These are phyloP conservation scores for Colletotrichum sp. DNA, from an alignment of 2,329 filamentous ascomycete species.

Conservation along the genomic window DNA sequence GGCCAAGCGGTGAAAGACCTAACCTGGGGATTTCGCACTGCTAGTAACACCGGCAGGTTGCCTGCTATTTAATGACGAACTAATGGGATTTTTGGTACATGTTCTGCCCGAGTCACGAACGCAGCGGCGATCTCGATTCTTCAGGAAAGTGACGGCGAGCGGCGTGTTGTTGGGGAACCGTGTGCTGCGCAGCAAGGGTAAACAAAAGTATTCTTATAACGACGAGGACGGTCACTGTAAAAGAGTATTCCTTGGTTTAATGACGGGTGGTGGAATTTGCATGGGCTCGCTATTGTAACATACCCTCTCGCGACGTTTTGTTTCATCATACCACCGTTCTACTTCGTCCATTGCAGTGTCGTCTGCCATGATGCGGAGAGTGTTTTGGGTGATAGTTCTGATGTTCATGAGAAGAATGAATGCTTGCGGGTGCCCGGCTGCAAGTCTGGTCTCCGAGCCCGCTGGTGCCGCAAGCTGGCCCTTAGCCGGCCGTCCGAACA, in stretches of 20 bases:
- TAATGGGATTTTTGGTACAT: constrained; percentile 14
- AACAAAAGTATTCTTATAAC: constrained; percentile 16
- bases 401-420: background rate
- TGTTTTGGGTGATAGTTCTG: background rate
- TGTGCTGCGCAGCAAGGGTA: constrained; percentile 1
- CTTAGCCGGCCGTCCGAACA: background rate
- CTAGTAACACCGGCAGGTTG: background rate
- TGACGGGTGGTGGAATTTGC: constrained; percentile 14
- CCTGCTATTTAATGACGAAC: constrained; percentile 19
- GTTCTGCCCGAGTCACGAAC: background rate
- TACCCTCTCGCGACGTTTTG: constrained; percentile 19
- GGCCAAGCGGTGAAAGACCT: constrained; percentile 23
- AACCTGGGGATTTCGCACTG: background rate
- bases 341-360: background rate
- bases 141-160: background rate
- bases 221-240: constrained; percentile 7
- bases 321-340: constrained; percentile 5
- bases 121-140: background rate
- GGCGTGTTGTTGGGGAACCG: background rate
- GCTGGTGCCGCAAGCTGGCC: background rate
- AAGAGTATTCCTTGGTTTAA: constrained; percentile 14
- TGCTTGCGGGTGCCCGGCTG: background rate
- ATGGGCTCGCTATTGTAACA: constrained; percentile 16
- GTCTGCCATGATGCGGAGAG: background rate
- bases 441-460: background rate